Conservation (phyloP, 768 basidiomycete species). For the Mycena galopus region DNA sequence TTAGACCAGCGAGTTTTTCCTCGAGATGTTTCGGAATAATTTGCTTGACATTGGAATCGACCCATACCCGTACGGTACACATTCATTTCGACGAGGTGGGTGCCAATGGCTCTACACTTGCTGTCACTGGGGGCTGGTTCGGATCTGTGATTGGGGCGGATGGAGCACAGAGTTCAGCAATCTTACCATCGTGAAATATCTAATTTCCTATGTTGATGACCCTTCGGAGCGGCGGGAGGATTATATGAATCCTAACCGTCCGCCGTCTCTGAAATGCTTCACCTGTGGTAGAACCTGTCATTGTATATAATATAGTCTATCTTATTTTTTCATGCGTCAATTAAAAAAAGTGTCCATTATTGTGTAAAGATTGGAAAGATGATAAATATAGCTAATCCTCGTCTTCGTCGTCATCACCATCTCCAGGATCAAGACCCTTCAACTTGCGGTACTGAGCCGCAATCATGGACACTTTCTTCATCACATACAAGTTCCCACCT, state of each 20-base stretch:
- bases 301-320: constrained; percentile 33
- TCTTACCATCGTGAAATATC: constrained; percentile 56
- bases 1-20: constrained; percentile 51
- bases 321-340: neutral
- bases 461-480: constrained; percentile 6
- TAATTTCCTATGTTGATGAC: constrained; percentile 56
- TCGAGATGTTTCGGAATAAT: constrained; percentile 55
- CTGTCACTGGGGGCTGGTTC: constrained; percentile 49
- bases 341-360: neutral
- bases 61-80: no score
- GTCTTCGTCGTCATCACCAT: neutral
- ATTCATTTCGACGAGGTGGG: no score
- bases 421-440: neutral
- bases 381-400: neutral
- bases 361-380: neutral
- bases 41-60: constrained; percentile 54
- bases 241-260: constrained; percentile 49
- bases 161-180: constrained; percentile 56
- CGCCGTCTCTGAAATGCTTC: constrained; percentile 41
- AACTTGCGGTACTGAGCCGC: constrained; percentile 8
- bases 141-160: constrained; percentile 60
- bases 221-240: constrained; percentile 47
- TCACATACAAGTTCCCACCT: neutral
- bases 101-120: constrained; percentile 54
- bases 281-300: constrained; percentile 47